These are phyloP conservation scores for Xylaria venustula DNA, from an alignment of 495 filamentous ascomycete species.

Conservation along the genomic window DNA sequence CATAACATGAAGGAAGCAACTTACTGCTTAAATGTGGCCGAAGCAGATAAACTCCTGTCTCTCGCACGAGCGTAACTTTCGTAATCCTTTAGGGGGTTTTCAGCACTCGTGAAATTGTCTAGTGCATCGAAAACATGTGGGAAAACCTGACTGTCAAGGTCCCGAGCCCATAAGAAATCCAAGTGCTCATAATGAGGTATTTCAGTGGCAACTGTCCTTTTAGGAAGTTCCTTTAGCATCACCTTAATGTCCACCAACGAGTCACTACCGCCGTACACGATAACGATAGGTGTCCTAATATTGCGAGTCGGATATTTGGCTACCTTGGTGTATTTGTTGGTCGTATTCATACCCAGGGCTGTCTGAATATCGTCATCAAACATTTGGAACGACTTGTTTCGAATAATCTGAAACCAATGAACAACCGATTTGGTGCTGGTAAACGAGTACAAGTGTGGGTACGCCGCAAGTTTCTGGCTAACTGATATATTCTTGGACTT, in stretches of 20 bases:
- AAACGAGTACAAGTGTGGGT: conserved; percentile 93
- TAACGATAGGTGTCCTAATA: conserved; percentile 91
- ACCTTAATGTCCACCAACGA: conserved; percentile 92
- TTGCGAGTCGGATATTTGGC: conserved; percentile 95
- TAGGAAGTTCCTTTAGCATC: conserved; percentile 85
- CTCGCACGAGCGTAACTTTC: conserved; percentile 43
- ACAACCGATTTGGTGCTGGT: conserved; percentile 94
- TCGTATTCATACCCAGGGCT: conserved; percentile 37
- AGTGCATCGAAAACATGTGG: conserved; percentile 86
- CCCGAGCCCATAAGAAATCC: conserved; percentile 92
- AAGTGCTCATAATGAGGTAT: conserved; percentile 93
- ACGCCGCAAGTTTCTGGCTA: conserved; percentile 93
- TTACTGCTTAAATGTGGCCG: conserved; percentile 26
- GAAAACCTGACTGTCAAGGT: conserved; percentile 83
- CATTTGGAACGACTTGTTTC: conserved; percentile 94
- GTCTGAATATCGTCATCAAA: conserved; percentile 89
- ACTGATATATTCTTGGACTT: conserved; percentile 77
- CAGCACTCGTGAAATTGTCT: conserved; percentile 58
- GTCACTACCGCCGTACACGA: conserved; percentile 90
- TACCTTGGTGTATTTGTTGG: conserved; percentile 69
- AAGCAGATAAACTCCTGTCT: conserved; percentile 32
- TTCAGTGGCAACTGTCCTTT: conserved; percentile 76
- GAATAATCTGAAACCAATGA: conserved; percentile 99
- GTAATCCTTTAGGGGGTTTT: conserved; percentile 52
- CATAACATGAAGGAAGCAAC: background rate